A percentile compares a stretch with the other conserved stretches of the same genome.
These are phyloP conservation scores for Venturia nashicola DNA, from an alignment of 2,329 filamentous ascomycete genomes.

Conservation along the genomic window DNA sequence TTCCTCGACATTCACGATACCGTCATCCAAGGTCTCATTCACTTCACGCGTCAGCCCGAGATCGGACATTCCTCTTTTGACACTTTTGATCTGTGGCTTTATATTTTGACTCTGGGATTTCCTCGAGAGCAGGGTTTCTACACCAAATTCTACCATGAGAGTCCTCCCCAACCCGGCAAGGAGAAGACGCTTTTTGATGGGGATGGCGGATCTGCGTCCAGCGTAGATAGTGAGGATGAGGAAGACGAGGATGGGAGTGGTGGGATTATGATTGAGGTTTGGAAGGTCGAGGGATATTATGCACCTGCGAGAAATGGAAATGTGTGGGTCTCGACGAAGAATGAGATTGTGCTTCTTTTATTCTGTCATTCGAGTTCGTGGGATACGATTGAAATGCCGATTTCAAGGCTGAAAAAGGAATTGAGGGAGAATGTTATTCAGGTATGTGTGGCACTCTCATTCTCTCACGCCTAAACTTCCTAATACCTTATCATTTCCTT, in stretches of 20 bases:
- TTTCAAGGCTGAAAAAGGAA: not conserved
- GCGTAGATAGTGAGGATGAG: not conserved
- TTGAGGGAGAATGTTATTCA: not conserved
- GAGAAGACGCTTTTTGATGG: not conserved
- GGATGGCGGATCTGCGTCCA: not conserved
- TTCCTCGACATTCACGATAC: not conserved
- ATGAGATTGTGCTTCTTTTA: not conserved
- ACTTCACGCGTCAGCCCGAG: not conserved
- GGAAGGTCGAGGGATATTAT: not conserved
- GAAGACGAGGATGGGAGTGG: not conserved
- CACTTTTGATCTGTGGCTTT: not conserved
- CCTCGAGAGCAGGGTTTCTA: not conserved
- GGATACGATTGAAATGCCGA: not conserved
- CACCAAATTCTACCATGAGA: not conserved
- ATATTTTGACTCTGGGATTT: not conserved
- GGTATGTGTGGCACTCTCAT: not conserved
- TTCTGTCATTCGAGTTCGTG: not conserved
- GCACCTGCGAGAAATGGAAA: not conserved
- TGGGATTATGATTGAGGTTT: not conserved
- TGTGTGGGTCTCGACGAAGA: not conserved
- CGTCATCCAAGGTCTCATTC: not conserved
- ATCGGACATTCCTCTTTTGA: not conserved
- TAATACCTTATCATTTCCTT: no score
- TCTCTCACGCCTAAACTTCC: no score
- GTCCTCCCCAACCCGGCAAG: not conserved